Conservation (phyloP, 139 green algal genomes). For the Astrephomene gubernaculifera region DNA sequence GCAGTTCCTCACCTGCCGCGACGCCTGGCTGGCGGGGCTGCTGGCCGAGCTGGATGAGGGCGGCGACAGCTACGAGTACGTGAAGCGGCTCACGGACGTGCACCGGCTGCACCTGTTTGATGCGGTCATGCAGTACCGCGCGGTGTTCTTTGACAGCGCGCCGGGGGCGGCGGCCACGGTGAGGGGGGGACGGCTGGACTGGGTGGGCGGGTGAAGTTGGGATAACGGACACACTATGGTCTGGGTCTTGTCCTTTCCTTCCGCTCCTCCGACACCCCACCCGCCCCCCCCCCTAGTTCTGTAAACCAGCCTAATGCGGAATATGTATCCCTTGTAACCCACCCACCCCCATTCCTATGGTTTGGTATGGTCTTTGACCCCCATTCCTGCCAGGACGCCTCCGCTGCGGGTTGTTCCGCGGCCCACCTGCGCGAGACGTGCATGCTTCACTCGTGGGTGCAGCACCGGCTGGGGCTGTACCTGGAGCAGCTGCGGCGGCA, state of each 20-base stretch:
- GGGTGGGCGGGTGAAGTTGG: not conserved
- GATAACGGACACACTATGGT: not conserved
- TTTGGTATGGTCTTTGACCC: too few relatives aligned
- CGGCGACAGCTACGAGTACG: conserved; percentile 77
- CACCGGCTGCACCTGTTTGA: conserved; percentile 98
- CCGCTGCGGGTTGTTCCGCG: not conserved
- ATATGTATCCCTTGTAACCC: too few relatives aligned
- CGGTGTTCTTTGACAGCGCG: conserved; percentile 92
- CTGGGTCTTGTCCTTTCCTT: not conserved
- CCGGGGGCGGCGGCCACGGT: not conserved
- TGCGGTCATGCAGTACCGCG: conserved; percentile 97
- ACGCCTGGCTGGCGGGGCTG: conserved; percentile 78
- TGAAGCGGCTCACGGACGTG: conserved; percentile 95
- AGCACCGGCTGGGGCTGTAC: conserved; percentile 79
- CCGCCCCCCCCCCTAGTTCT: too few relatives aligned
- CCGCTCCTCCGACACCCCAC: not conserved
- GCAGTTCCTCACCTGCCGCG: conserved; percentile 84
- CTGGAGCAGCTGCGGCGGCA: conserved; percentile 66
- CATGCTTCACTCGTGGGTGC: conserved; percentile 84
- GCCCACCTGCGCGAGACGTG: conserved; percentile 63
- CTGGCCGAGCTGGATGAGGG: conserved; percentile 88
- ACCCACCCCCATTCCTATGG: too few relatives aligned
- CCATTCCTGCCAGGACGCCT: conserved; percentile 20
- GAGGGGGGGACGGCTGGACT: not conserved
- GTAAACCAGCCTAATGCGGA: too few relatives aligned